These are phyloP conservation scores for Bipolaris oryzae DNA, from an alignment of 2,329 filamentous ascomycete species.

Conservation along the genomic window DNA sequence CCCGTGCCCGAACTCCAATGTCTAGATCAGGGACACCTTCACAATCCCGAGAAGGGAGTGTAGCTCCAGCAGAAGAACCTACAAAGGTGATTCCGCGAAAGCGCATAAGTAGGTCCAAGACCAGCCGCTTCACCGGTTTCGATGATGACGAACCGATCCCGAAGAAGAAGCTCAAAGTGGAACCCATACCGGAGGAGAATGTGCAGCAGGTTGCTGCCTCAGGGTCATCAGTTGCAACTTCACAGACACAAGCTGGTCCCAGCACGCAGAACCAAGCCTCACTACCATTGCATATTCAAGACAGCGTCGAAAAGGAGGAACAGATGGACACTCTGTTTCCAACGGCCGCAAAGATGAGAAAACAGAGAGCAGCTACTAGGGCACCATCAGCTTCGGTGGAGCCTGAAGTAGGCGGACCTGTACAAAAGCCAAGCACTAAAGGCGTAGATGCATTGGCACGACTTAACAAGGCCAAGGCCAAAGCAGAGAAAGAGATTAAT, in stretches of 20 bases:
- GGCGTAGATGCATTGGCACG: conserved; percentile 51
- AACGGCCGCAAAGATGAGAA: conserved; percentile 77
- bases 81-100: conserved; percentile 38
- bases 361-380: conserved; percentile 60
- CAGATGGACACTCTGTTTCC: conserved; percentile 76
- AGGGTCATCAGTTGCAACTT: conserved; percentile 9
- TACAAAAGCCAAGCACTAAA: conserved; percentile 24
- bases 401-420: conserved; percentile 48
- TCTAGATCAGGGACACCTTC: conserved; percentile 26
- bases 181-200: conserved; percentile 36
- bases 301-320: conserved; percentile 53
- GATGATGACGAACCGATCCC: conserved; percentile 58
- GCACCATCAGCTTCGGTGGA: conserved; percentile 37
- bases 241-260: conserved; percentile 25
- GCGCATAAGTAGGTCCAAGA: conserved; percentile 45
- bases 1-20: conserved; percentile 24
- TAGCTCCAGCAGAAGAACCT: conserved; percentile 25
- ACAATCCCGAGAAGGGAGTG: conserved; percentile 24
- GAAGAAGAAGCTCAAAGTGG: conserved; percentile 36
- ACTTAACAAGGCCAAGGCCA: conserved; percentile 45
- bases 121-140: conserved; percentile 73
- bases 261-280: conserved; percentile 34
- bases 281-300: conserved; percentile 44
- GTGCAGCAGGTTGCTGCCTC: conserved; percentile 23
- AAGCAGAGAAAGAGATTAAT: conserved; percentile 66